Conservation (phyloP, 306 rosid genomes). For the Acacia confusa region DNA sequence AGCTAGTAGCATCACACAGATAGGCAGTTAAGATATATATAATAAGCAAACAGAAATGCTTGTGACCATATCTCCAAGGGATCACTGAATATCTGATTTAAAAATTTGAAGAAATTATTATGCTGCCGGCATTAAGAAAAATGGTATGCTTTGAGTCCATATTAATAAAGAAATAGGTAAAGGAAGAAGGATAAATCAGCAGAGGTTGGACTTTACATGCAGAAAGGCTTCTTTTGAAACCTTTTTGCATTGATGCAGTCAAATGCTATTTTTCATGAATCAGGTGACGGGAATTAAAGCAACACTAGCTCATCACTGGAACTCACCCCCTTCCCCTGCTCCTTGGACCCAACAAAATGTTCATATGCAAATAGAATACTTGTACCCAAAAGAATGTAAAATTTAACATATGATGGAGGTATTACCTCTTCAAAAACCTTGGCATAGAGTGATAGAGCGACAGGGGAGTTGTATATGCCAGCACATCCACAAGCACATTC, state of each 20-base stretch:
- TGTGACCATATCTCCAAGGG: not conserved
- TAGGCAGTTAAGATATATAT: not conserved
- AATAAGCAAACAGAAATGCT: conserved; percentile 9
- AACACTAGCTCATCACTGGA: not conserved
- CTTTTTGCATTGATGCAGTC: not conserved
- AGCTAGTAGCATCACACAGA: not conserved
- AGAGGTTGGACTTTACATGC: not conserved
- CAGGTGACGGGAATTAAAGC: not conserved
- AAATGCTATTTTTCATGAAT: not conserved
- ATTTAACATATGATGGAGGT: conserved; percentile 6
- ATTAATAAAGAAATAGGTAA: not conserved
- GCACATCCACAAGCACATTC: conserved; percentile 89
- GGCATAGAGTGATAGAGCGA: conserved; percentile 81
- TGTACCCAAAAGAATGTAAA: not conserved
- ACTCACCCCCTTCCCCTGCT: not conserved
- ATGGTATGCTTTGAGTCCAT: not conserved
- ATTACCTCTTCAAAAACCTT: conserved; percentile 93
- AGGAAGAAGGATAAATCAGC: not conserved
- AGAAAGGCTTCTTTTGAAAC: not conserved
- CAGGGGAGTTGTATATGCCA: conserved; percentile 82
- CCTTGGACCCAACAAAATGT: not conserved
- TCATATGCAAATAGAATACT: not conserved
- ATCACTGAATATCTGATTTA: not conserved
- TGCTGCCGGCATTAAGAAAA: not conserved
- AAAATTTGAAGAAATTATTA: not conserved